Evolutionary conservation across 371 early-diverging fungal species (phyloP).

Genomic region (Mucor velutinosus): DNA sequence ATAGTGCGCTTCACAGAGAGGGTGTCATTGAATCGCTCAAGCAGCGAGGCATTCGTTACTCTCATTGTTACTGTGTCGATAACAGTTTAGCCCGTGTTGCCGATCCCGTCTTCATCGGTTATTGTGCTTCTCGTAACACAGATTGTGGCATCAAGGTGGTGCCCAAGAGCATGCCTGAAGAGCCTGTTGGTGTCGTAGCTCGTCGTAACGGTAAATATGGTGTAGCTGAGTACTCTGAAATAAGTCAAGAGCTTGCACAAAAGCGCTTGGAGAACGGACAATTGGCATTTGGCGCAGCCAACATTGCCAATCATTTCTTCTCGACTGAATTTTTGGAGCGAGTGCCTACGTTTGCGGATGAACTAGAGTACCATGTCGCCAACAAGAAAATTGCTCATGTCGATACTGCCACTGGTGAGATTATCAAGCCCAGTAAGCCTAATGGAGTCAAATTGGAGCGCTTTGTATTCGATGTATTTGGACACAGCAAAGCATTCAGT

Average conservation of each 20-base stretch:
- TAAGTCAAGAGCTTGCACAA: slow-evolving; percentile 71
- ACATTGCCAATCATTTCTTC: slow-evolving; percentile 98
- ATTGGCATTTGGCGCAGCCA: slow-evolving; percentile 87
- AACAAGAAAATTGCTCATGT: slow-evolving; percentile 94
- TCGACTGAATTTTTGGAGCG: slow-evolving; percentile 85
- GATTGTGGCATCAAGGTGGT: slow-evolving; percentile 73
- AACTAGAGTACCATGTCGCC: slow-evolving; percentile 94
- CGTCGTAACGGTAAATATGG: slow-evolving; percentile 76
- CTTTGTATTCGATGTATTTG: slow-evolving; percentile 82
- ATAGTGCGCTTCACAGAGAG: slow-evolving; percentile 64
- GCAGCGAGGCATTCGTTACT: slow-evolving; percentile 63
- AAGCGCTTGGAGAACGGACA: slow-evolving; percentile 63
- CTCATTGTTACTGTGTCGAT: slow-evolving; percentile 94
- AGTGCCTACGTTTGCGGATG: slow-evolving; percentile 77
- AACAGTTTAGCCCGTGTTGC: slow-evolving; percentile 94
- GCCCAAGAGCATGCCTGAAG: slow-evolving; percentile 66
- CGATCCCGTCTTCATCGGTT: slow-evolving; percentile 91
- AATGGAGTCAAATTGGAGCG: slow-evolving; percentile 68
- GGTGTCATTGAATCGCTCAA: slow-evolving; percentile 64
- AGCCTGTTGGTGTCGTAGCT: slow-evolving; percentile 94
- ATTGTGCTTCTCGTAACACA: slow-evolving; percentile 48
- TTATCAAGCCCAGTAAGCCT: slow-evolving; percentile 62
- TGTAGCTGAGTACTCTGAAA: slow-evolving; percentile 97
- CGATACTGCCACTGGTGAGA: slow-evolving; percentile 69
- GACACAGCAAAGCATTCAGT: slow-evolving; percentile 62